Base-by-base conservation (phyloP, 139 green algal species). In the Edaphochlamys debaryana region DNA sequence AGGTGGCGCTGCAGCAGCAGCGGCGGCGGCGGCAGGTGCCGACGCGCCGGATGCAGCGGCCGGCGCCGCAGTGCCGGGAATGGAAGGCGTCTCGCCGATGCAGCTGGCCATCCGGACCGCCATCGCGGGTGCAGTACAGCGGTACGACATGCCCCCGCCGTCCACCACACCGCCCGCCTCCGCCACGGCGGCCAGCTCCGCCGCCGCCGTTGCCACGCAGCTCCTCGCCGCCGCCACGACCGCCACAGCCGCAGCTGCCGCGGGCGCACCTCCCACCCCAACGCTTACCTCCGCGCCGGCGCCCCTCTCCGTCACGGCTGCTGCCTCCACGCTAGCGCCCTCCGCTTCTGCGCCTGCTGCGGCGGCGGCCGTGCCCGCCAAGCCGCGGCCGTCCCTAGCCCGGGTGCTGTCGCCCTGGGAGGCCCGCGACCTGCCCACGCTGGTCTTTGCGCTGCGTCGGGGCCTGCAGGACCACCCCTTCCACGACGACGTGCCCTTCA, bases 401-500 rank as follows among this genome's bases (percentile, higher is more conserved):
- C n/a, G 32, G 6, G 40, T 71, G 66, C 66, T 81, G 75, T 73
- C 75, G 2, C n/a, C 62, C 13, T 73, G 75, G 41, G 75, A 82
- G n/a, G 22, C 64, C 9, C 62, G 75, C 4, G 75, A 82, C 77
- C 25, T 75, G n/a, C 77, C 77, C 9, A 27, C 67, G 41, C 63
- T 83, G 22, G 9, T 75, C 9, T 22, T n/a, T 22, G 34, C 77
- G 45, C 62, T 83, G 77, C 77, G 77, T 0, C 45, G 64, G 7
- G 45, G 77, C 7, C 77, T 83, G 63, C 13, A 22, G 29, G 77
- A 83, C n/a, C 54, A 34, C 64, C 22, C 45, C 32, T 75, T 27
- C 34, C 64, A 56, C 8, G 77, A 83, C 34, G 77, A 83, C 34
- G 77, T 83, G 32, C 77, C 77, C 7, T 83, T 41, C 64, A 67